Base-by-base conservation (phyloP, 257 asterid genomes). In the Solanum clarkiae region DNA sequence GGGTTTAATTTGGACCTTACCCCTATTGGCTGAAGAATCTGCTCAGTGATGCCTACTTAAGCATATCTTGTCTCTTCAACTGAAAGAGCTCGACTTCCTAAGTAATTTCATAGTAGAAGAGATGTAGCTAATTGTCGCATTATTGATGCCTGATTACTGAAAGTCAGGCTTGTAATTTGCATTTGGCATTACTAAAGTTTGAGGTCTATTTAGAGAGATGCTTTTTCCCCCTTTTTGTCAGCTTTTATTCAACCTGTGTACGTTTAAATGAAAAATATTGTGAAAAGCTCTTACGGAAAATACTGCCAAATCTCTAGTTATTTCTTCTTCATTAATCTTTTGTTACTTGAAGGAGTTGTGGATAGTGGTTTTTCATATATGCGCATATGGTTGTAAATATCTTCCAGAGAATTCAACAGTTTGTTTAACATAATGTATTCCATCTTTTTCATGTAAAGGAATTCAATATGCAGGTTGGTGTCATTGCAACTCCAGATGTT, bases 401-500 rank as follows among this genome's bases (percentile, higher is more conserved):
- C 57, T 44, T 71, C 57, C 6, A n/a, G 80, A 72, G 57, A 72
- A 72, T 45, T 72, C 80, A 72, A 44, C 45, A 44, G 36, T 32
- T 72, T 72, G 40, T 70, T 42, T 8, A 45, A 45, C 80, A 72
- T 72, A 12, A 54, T 70, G 12, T 72, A 45, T 72, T 72, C 10
- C 65, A 79, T 15, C 49, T 24, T 79, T 51, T 79, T 79, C 49
- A 79, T 5, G 49, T 79, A 29, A 53, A 79, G 49, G 83, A 79
- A 79, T 79, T 79, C 83, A 79, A 79, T 16, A 77, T 92, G 90
- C 95, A 95, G 99, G 97, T 95, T 84, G 99, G 99, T 26, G 98
- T 95, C 84, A 88, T 91, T 87, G 95, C 99, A 86, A 88, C 89
- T 83, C 98, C 99, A 74, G 99, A 95, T 89, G 90, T 94, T 82